Conservation (phyloP, 1,284 basidiomycete species). For the Polyporus tsugae region DNA sequence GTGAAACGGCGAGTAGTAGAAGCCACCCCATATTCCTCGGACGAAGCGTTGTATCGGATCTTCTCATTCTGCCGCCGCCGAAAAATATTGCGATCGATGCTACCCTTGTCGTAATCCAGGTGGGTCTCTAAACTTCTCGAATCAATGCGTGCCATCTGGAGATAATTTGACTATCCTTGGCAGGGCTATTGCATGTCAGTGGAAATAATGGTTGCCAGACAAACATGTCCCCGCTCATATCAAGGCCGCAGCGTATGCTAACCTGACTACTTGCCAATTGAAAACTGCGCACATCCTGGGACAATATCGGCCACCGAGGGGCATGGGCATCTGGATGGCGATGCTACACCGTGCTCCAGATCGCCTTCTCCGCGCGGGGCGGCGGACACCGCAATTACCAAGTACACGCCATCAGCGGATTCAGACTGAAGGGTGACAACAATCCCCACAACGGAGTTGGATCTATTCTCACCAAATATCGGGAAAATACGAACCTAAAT, state of each 20-base stretch:
- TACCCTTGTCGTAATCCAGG: not conserved
- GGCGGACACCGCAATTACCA: not conserved
- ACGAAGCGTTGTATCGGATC: not conserved
- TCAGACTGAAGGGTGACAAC: not conserved
- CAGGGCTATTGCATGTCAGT: not conserved
- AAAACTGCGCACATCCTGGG: not conserved
- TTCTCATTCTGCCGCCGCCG: not conserved
- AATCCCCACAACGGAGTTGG: not conserved
- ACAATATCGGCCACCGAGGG: not conserved
- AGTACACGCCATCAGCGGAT: not conserved
- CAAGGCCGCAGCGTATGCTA: not conserved
- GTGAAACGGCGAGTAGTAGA: not conserved
- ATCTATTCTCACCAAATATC: not conserved
- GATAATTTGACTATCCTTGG: not conserved
- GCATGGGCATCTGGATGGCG: not conserved
- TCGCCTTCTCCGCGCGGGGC: not conserved
- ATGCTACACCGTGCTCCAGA: not conserved
- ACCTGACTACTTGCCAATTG: not conserved
- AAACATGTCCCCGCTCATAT: not conserved
- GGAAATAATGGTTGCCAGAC: not conserved
- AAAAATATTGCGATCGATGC: not conserved
- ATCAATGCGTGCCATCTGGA: not conserved
- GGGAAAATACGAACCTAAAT: not conserved
- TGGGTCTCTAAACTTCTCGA: not conserved
- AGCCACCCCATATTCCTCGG: not conserved